A percentile compares a stretch with the other conserved stretches of the same genome.
Evolutionary conservation across 2,329 filamentous ascomycete species (phyloP).

Genomic region (Ascochyta clinopodiicola): DNA sequence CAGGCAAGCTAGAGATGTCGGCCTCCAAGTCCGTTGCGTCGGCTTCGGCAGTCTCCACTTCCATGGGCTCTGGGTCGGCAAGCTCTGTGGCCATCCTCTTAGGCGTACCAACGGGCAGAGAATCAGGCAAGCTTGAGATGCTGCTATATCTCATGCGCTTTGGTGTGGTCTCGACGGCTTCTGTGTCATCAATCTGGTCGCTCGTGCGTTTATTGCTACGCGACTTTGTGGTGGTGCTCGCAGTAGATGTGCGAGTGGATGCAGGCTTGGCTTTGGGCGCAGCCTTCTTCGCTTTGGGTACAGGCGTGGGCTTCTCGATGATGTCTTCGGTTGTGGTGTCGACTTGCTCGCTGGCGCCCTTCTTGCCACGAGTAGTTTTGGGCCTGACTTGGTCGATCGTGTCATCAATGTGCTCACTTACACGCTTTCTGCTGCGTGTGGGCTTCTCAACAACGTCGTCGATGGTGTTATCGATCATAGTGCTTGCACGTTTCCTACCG

Average conservation of each 20-base stretch:
- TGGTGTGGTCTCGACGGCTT: constrained; percentile 6
- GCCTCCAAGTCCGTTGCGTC: constrained; percentile 8
- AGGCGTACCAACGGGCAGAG: constrained; percentile 30
- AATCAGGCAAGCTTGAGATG: constrained; percentile 30
- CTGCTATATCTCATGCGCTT: constrained; percentile 29
- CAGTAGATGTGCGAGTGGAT: constrained; percentile 28
- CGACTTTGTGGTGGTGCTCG: constrained; percentile 14
- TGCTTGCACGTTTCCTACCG: constrained; percentile 27
- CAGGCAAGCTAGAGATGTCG: constrained; percentile 29
- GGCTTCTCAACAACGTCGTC: constrained; percentile 13
- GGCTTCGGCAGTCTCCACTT: constrained; percentile 1
- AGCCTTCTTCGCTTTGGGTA: constrained; percentile 12
- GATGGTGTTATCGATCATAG: constrained; percentile 18
- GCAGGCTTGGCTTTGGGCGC: constrained; percentile 26
- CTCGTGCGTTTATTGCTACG: constrained; percentile 27
- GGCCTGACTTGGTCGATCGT: background rate
- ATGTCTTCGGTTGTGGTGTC: constrained; percentile 5
- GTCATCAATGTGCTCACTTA: constrained; percentile 22
- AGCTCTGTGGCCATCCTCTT: constrained; percentile 25
- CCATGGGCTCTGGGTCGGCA: constrained; percentile 15
- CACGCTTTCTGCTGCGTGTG: constrained; percentile 25
- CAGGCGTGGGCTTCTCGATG: background rate
- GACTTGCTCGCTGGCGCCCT: constrained; percentile 21
- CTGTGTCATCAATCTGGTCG: constrained; percentile 19
- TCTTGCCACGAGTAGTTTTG: constrained; percentile 23